Evolutionary conservation across 352 stramenopile species (phyloP).

Genomic region (Globisporangium mamillatum): DNA sequence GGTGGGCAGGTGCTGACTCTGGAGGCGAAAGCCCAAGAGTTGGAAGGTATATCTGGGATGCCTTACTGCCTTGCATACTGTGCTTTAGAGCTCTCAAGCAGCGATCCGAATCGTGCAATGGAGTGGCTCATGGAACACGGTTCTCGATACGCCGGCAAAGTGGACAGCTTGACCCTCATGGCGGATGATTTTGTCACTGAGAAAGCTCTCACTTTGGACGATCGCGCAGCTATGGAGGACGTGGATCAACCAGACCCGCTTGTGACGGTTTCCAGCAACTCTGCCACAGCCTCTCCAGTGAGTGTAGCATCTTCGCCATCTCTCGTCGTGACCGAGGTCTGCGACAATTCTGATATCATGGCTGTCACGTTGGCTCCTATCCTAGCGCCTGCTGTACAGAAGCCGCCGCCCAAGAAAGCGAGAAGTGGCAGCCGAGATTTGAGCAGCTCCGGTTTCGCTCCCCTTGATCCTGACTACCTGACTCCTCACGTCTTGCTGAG

Average conservation of each 20-base stretch:
- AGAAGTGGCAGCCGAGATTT: conserved; percentile 17
- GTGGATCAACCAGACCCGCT: conserved; percentile 72
- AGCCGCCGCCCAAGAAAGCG: conserved; percentile 17
- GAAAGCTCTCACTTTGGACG: conserved; percentile 42
- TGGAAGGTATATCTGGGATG: conserved; percentile 78
- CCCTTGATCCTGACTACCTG: conserved; percentile 72
- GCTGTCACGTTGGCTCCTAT: conserved; percentile 77
- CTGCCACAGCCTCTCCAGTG: conserved; percentile 7
- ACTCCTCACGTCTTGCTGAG: conserved; percentile 74
- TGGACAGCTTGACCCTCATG: conserved; percentile 44
- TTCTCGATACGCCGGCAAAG: conserved; percentile 48
- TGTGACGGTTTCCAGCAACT: conserved; percentile 27
- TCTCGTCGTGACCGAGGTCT: conserved; percentile 13
- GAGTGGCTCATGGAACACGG: conserved; percentile 89
- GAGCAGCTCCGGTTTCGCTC: conserved; percentile 44
- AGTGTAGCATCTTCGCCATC: conserved; percentile 8
- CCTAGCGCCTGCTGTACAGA: conserved; percentile 41
- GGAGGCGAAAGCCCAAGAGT: conserved; percentile 64
- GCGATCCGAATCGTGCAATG: conserved; percentile 82
- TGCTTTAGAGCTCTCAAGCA: conserved; percentile 73
- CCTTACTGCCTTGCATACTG: conserved; percentile 56
- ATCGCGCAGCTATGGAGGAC: conserved; percentile 72
- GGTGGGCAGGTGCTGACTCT: conserved; percentile 26
- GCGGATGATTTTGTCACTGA: conserved; percentile 48
- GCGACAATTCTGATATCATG: conserved; percentile 68